phyloP scores from a whole-genome alignment of 441 rosid genomes.

The Populus trichocarpa region DNA sequence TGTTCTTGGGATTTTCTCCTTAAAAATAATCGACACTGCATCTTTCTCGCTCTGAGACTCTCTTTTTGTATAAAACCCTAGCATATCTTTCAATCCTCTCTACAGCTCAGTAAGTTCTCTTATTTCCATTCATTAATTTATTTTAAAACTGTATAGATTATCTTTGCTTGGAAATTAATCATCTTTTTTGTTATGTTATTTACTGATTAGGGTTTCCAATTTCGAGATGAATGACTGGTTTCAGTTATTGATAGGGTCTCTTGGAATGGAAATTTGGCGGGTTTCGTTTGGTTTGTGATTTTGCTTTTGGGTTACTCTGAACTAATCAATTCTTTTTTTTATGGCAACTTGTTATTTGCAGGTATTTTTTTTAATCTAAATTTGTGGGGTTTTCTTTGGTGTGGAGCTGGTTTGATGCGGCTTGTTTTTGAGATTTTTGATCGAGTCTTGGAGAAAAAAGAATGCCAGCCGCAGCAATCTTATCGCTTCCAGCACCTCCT shows the following conservation, averaged over 20 bases:
- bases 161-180: not conserved
- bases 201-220: not conserved
- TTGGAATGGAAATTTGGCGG: not conserved
- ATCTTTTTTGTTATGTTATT: not conserved
- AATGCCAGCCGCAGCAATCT: conserved; percentile 56
- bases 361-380: not conserved
- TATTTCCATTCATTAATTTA: not conserved
- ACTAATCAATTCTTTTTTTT: not conserved
- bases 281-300: too few relatives aligned
- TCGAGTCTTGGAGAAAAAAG: not conserved
- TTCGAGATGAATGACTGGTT: not conserved
- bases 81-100: not conserved
- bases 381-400: not conserved
- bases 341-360: not conserved
- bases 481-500: conserved; percentile 88
- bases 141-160: not conserved
- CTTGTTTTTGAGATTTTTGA: not conserved
- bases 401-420: not conserved
- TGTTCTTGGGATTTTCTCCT: not conserved
- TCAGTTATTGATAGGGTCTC: not conserved
- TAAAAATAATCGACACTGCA: not conserved
- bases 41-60: not conserved
- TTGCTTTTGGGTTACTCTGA: not conserved
- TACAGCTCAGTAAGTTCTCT: not conserved
- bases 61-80: not conserved